Evolutionary conservation across 2,329 filamentous ascomycete species (phyloP), one percentile per base, ranked within the genome.

Genomic region (Nothophoma quercina): DNA sequence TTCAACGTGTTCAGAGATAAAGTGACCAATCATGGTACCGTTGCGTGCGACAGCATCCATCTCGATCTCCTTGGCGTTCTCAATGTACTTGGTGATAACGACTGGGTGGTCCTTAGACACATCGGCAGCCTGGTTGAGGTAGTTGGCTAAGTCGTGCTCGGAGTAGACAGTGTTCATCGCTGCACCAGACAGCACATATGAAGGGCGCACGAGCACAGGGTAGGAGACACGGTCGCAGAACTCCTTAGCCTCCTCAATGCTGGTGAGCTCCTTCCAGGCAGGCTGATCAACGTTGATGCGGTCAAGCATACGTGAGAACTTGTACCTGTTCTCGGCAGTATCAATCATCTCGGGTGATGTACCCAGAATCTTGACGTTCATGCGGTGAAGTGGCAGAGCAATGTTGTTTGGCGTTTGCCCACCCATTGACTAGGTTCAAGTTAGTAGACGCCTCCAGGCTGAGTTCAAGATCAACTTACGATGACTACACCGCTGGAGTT

Each of bases 121-220:
- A 61, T 96, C 93, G 6, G 85, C 90, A 46, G 95, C 95, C 77
- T 98, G 93, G 60, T 90, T 85, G 35, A 99, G 82, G 76, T 96
- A 98, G 68, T 83, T 88, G 66, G 91, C 90, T 52, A 99, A 81
- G 72, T 98, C 95, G 71, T 93, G 89, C 79, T 96, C 88, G 0
- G 93, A 97, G 80, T 98, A 98, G 28, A 98, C 95, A 0, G 95
- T 98, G 81, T 98, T 99, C 95, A 99, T 99, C 15, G 95, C 95
- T 39, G 95, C 95, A 62, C 95, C 95, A 1, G 95, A 98, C 5
- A 99, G 83, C 36, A 99, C 95, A 69, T 99, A 99, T 0, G 95
- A 98, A 3, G 95, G 95, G 40, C 95, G 88, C 35, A 99, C 95
- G 47, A 99, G 82, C 43, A 98, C 95, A 2, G 95, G 95, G 75